Evolutionary conservation across 2,329 filamentous ascomycete genomes (phyloP).

Genomic region (Scedosporium dehoogii): DNA sequence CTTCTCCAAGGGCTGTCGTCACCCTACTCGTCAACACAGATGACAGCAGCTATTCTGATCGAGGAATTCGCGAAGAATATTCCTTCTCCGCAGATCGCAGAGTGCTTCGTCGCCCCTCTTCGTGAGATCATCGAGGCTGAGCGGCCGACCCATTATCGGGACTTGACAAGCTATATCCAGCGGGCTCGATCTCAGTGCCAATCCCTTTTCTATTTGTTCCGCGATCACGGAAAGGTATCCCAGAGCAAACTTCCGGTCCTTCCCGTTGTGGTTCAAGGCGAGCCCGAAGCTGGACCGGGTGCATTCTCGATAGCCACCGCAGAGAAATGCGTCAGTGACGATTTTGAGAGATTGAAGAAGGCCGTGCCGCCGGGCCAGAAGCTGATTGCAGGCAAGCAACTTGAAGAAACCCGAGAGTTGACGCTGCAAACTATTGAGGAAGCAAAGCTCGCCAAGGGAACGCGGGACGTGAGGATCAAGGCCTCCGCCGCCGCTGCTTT

Average conservation of each 20-base stretch:
- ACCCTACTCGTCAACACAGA: constrained; percentile 73
- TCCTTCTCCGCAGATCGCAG: constrained; percentile 33
- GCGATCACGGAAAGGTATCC: constrained; percentile 77
- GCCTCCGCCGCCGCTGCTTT: constrained; percentile 80
- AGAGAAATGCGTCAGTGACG: constrained; percentile 74
- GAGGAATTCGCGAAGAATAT: constrained; percentile 72
- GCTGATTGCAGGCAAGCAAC: constrained; percentile 68
- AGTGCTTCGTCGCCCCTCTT: constrained; percentile 52
- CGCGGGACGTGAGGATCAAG: constrained; percentile 75
- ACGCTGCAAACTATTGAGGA: constrained; percentile 67
- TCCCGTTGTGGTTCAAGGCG: constrained; percentile 88
- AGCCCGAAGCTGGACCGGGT: constrained; percentile 80
- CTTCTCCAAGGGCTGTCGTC: constrained; percentile 61
- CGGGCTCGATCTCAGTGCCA: constrained; percentile 86
- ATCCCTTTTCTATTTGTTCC: constrained; percentile 81
- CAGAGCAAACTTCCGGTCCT: constrained; percentile 66
- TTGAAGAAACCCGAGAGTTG: constrained; percentile 66
- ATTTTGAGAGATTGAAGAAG: constrained; percentile 84
- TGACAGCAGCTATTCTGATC: constrained; percentile 71
- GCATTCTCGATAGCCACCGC: constrained; percentile 85
- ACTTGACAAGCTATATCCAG: constrained; percentile 82
- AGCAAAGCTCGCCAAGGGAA: constrained; percentile 66
- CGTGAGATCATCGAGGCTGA: constrained; percentile 72
- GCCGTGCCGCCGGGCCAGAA: constrained; percentile 80
- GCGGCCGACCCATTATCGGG: constrained; percentile 72